phyloP scores from a whole-genome alignment of 2,329 filamentous ascomycete species.

The Boeremia lycopersici region DNA sequence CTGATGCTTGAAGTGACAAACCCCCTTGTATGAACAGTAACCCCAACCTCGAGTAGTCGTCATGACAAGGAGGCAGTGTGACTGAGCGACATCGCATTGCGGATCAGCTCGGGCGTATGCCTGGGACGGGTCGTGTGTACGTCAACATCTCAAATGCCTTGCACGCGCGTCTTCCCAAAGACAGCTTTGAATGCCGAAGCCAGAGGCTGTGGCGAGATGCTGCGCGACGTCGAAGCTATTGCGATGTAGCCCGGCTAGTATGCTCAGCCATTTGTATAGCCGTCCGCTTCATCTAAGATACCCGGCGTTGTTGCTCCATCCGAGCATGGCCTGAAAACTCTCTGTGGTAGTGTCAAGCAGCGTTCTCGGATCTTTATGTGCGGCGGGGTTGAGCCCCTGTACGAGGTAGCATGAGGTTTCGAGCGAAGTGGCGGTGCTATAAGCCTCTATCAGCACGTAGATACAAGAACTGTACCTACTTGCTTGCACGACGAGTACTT shows the following conservation, averaged over 20 bases:
- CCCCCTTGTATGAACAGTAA: no score
- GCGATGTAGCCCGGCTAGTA: not conserved
- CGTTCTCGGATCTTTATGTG: no score
- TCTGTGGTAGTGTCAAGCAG: no score
- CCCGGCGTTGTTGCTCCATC: not conserved
- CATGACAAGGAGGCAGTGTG: not conserved
- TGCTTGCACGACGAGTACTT: no score
- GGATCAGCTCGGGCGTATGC: not conserved
- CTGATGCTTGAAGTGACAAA: not conserved
- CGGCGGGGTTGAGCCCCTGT: no score
- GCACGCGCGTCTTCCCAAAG: not conserved
- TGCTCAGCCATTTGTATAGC: not conserved
- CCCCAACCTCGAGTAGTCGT: no score
- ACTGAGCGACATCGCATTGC: not conserved
- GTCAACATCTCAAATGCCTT: not conserved
- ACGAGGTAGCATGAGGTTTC: no score
- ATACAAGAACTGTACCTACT: no score
- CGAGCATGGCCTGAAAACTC: no score
- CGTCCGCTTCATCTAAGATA: not conserved
- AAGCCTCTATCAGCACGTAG: no score
- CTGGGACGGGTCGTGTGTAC: not conserved
- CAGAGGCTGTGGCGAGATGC: not conserved
- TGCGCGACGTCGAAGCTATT: not conserved
- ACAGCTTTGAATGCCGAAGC: not conserved
- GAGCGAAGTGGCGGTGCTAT: no score